Evolutionary conservation across 345 rosid genomes (phyloP).

Genomic region (Bruguiera gymnorhiza): DNA sequence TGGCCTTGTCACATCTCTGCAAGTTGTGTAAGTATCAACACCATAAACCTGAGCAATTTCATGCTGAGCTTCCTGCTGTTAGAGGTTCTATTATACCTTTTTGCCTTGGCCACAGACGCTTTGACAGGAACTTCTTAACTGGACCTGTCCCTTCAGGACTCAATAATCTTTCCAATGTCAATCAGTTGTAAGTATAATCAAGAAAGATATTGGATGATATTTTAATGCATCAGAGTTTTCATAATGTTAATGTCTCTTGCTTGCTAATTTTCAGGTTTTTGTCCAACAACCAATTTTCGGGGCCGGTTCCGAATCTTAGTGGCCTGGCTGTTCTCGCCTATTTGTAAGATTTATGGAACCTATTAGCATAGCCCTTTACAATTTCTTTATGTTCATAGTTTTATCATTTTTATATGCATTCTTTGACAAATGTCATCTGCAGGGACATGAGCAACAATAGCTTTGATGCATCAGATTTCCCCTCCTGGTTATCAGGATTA

Average conservation of each 20-base stretch:
- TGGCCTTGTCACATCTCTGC: slow-evolving; percentile 51
- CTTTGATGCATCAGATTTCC: slow-evolving; percentile 44
- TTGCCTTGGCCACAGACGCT: slow-evolving; percentile 52
- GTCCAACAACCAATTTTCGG: too few relatives aligned
- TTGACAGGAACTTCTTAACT: slow-evolving; percentile 55
- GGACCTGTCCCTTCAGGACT: slow-evolving; percentile 57
- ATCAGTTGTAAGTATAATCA: slow-evolving; percentile 56
- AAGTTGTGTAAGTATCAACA: slow-evolving; percentile 64
- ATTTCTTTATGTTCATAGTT: too few relatives aligned
- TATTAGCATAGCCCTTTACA: too few relatives aligned
- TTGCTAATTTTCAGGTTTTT: slow-evolving; percentile 42
- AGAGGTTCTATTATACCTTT: neutral
- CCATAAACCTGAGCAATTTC: slow-evolving; percentile 3
- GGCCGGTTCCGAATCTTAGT: too few relatives aligned
- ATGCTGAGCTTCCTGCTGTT: neutral
- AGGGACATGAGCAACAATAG: too few relatives aligned
- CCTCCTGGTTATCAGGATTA: slow-evolving; percentile 40
- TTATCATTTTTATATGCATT: too few relatives aligned
- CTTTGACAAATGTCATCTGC: too few relatives aligned
- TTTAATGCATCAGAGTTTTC: neutral
- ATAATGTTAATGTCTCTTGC: neutral
- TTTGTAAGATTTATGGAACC: too few relatives aligned
- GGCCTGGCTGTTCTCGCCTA: too few relatives aligned
- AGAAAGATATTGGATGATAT: neutral
- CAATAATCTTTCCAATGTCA: slow-evolving; percentile 50